These are phyloP conservation scores for Bipolaris bicolor DNA, from an alignment of 2,329 filamentous ascomycete species.

Conservation along the genomic window DNA sequence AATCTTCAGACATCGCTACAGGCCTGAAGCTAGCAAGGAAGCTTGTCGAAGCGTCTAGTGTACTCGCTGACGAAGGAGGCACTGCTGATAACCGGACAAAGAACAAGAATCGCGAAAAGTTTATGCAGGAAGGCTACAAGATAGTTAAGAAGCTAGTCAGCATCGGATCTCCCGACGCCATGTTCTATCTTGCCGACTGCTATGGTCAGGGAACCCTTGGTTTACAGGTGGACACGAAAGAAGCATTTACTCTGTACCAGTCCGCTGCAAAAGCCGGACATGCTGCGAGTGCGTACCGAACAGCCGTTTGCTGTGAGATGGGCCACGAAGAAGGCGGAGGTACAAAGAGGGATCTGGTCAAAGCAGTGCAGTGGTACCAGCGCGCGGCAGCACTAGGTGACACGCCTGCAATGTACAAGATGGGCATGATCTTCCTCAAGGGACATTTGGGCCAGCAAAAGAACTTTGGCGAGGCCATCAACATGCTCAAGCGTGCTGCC, in stretches of 20 bases:
- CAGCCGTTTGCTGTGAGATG: conserved; percentile 96
- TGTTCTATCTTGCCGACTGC: conserved; percentile 92
- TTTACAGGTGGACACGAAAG: conserved; percentile 80
- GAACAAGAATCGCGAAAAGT: conserved; percentile 76
- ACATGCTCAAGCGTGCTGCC: conserved; percentile 91
- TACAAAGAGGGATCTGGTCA: conserved; percentile 86
- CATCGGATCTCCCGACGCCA: conserved; percentile 78
- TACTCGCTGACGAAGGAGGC: conserved; percentile 77
- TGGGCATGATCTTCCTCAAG: conserved; percentile 94
- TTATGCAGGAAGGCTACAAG: conserved; percentile 85
- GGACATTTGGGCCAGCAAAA: conserved; percentile 85
- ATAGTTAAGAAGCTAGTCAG: conserved; percentile 85
- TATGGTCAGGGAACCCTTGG: conserved; percentile 83
- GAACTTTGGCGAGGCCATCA: conserved; percentile 84
- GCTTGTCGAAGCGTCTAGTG: conserved; percentile 81
- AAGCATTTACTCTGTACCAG: conserved; percentile 92
- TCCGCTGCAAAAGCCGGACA: conserved; percentile 90
- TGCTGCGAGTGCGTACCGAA: conserved; percentile 85
- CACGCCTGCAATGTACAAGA: conserved; percentile 95
- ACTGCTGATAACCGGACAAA: conserved; percentile 70
- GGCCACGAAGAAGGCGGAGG: conserved; percentile 93
- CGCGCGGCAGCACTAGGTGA: conserved; percentile 89
- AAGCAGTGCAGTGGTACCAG: conserved; percentile 98
- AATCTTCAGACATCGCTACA: conserved; percentile 73
- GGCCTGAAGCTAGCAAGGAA: conserved; percentile 80